Conservation (phyloP, 2,329 filamentous ascomycete genomes). For the Claviceps citrina region DNA sequence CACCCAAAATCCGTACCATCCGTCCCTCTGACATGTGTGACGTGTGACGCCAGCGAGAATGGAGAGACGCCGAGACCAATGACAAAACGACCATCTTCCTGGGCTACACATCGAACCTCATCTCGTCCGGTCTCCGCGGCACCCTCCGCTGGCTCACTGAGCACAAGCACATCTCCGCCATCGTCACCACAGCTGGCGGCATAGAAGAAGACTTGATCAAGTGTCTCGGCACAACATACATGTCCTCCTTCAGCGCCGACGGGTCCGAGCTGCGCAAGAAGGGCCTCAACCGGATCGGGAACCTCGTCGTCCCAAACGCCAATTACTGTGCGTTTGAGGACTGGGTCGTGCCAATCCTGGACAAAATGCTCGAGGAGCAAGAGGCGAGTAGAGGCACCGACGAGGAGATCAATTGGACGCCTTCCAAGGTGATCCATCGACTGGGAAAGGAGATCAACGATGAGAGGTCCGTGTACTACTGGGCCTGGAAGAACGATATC, state of each 20-base stretch:
- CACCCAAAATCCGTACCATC: no score
- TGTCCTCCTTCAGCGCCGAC: constrained; percentile 66
- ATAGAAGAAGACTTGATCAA: constrained; percentile 98
- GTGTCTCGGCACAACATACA: constrained; percentile 85
- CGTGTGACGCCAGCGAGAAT: constrained; percentile 42
- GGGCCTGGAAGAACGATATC: constrained; percentile 93
- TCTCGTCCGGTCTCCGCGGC: constrained; percentile 86
- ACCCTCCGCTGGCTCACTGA: constrained; percentile 85
- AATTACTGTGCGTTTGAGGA: constrained; percentile 96
- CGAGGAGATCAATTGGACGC: constrained; percentile 74
- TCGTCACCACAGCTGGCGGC: constrained; percentile 90
- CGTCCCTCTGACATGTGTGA: background rate
- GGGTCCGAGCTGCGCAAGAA: constrained; percentile 67
- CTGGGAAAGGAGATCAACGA: constrained; percentile 90
- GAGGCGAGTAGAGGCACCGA: constrained; percentile 58
- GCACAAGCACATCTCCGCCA: constrained; percentile 79
- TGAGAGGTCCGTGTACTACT: constrained; percentile 84
- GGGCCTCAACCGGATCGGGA: constrained; percentile 90
- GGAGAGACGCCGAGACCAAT: constrained; percentile 64
- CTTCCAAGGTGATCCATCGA: constrained; percentile 77
- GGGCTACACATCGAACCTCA: constrained; percentile 93
- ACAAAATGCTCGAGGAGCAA: constrained; percentile 85
- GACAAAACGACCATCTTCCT: constrained; percentile 86
- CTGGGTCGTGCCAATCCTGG: constrained; percentile 92
- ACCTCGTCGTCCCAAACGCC: constrained; percentile 85